Conservation (phyloP, 148 eudicot genomes). For the Arctostaphylos glauca region DNA sequence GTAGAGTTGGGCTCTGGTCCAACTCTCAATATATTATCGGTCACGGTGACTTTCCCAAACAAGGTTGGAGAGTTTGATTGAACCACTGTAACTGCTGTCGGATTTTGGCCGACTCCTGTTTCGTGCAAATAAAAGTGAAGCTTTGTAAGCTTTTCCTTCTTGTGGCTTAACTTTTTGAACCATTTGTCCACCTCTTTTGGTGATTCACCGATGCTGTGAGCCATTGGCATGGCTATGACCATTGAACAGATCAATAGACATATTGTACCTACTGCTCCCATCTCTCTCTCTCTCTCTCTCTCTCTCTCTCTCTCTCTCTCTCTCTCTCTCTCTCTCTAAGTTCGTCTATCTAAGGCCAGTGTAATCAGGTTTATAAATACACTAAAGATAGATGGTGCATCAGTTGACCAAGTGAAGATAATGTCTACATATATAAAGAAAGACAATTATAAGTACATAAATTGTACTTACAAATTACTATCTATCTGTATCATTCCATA, state of each 20-base stretch:
- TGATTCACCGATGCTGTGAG: conserved; percentile 1
- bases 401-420: too few relatives aligned
- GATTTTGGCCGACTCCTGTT: conserved; percentile 12
- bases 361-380: too few relatives aligned
- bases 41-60: conserved; percentile 12
- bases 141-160: conserved; percentile 24
- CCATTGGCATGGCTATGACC: conserved; percentile 2
- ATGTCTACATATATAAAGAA: too few relatives aligned
- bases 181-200: conserved; percentile 20
- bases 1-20: conserved; percentile 19
- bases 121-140: conserved; percentile 40
- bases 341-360: too few relatives aligned
- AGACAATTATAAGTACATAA: too few relatives aligned
- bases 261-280: conserved; percentile 1
- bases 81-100: conserved; percentile 12
- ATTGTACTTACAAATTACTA: too few relatives aligned
- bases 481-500: too few relatives aligned
- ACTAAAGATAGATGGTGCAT: too few relatives aligned
- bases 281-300: conserved; percentile 16
- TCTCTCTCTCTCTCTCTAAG: too few relatives aligned
- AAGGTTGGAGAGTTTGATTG: neutral
- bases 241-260: conserved; percentile 7
- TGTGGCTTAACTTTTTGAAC: conserved; percentile 20
- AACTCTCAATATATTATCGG: conserved; percentile 12
- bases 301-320: too few relatives aligned